Percentiles rank a stretch among this genome's conserved stretches.
Conservation (phyloP, 2,329 filamentous ascomycete genomes). For the Pseudocercospora pini-densiflorae region DNA sequence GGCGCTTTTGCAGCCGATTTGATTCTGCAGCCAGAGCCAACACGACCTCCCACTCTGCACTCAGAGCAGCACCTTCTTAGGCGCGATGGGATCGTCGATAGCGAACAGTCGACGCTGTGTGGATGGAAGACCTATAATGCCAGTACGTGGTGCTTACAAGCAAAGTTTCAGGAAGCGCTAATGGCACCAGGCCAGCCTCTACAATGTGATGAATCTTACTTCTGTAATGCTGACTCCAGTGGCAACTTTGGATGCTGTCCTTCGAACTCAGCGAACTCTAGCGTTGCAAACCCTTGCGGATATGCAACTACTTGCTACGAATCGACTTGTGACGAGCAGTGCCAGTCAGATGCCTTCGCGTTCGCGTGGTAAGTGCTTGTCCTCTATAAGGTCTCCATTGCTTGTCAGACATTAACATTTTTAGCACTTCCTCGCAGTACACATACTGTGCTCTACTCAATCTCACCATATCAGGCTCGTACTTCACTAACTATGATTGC, state of each 20-base stretch:
- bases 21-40: not conserved
- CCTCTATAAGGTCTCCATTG: not conserved
- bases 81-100: not conserved
- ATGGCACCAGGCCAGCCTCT: not conserved
- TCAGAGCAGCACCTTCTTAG: not conserved
- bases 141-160: not conserved
- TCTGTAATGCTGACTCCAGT: not conserved
- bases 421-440: not conserved
- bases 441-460: not conserved
- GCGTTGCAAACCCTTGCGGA: not conserved
- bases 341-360: not conserved
- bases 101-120: not conserved
- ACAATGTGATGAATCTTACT: not conserved
- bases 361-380: not conserved
- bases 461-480: not conserved
- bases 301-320: not conserved
- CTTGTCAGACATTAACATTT: not conserved
- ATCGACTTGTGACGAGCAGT: not conserved
- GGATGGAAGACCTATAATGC: not conserved
- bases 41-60: not conserved
- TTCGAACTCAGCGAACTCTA: not conserved
- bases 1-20: not conserved
- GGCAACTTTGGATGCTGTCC: not conserved
- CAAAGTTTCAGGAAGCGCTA: not conserved
- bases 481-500: not conserved